Conservation (phyloP, 495 filamentous ascomycete species). For the Xylaria scruposa region DNA sequence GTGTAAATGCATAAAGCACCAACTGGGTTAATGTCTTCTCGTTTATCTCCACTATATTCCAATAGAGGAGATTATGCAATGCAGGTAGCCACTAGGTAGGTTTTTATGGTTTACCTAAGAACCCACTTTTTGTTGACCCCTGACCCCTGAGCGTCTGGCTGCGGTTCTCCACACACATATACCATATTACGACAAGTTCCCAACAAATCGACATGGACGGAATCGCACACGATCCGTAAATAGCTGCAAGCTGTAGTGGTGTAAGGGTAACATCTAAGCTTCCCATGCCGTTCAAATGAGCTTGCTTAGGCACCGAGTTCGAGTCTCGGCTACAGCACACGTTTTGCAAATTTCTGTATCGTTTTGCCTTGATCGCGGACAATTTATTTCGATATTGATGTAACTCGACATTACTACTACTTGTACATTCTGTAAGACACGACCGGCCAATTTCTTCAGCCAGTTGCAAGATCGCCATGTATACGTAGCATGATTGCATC, state of each 20-base stretch:
- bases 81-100: no score
- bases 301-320: constrained; percentile 35
- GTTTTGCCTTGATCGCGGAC: no score
- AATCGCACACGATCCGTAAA: constrained; percentile 13
- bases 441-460: no score
- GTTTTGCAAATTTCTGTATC: no score
- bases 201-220: background rate
- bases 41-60: background rate
- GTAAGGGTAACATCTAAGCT: constrained; percentile 40
- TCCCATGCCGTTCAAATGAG: constrained; percentile 25
- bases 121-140: no score
- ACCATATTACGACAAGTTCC: background rate
- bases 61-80: background rate
- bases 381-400: no score
- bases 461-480: no score
- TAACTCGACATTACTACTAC: no score
- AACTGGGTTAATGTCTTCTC: background rate
- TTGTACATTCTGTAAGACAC: no score
- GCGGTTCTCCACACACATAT: background rate
- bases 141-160: no score
- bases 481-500: no score
- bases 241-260: constrained; percentile 23
- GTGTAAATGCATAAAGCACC: background rate
- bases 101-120: no score
- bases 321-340: constrained; percentile 30